Evolutionary conservation across 257 asterid genomes (phyloP), one percentile per base, ranked within the genome.

Genomic region (Salvia splendens): DNA sequence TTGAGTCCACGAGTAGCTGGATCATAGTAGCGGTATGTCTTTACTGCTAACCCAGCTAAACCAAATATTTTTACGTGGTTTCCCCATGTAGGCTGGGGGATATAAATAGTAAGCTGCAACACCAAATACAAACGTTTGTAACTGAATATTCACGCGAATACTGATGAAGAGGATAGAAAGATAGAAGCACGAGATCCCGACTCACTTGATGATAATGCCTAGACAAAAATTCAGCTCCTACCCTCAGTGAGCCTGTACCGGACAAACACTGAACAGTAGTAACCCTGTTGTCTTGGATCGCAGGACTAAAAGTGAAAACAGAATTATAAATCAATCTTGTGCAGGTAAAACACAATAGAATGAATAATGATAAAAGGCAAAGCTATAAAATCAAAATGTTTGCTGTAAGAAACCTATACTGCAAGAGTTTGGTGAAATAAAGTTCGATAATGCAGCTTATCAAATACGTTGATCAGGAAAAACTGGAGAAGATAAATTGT

Each of bases 61-160:
- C 84, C 84, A 65, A 93, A 93, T 47, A 93, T 79, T 79, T 93
- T 93, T 30, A 89, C 80, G 77, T 93, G 99, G 85, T 90, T 90
- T 78, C 99, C 99, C 99, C 99, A 93, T 56, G 99, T 93, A 69
- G 99, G 99, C 73, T 64, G 84, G 17, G 99, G 96, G 73, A 93
- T 86, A 57, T 82, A 90, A 38, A 93, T 90, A 47, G 89, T 85
- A 53, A 57, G 95, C 99, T 93, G 92, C 80, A 79, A 61, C 61
- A 24, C 53, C 61, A 54, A 3, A 20, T 32, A 66, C 46, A 68
- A 35, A 53, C 15, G 48, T 67, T 62, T 47, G 60, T 20, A 40
- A 17, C 35, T 76, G 15, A 69, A 47, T 73, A 69, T 14, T 59
- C 15, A 58, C 11, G 71, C 3, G 16, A 61, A 61, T 28, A 17